Conservation (phyloP, 495 filamentous ascomycete genomes). For the Neurospora pannonica region DNA sequence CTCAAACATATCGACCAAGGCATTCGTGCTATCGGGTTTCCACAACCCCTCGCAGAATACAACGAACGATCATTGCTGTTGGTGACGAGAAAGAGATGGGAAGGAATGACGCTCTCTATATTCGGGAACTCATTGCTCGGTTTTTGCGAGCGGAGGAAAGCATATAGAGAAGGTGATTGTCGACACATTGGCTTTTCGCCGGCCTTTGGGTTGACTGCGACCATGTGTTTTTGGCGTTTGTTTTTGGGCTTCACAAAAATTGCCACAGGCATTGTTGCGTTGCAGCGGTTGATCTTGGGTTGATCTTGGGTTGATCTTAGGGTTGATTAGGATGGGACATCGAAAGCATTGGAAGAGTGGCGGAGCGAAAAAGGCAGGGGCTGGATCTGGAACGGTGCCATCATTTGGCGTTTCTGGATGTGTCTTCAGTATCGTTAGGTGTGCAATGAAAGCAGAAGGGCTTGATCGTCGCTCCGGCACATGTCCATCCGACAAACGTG, state of each 20-base stretch:
- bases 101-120: not conserved
- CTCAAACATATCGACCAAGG: not conserved
- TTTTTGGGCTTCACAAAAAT: not conserved
- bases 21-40: not conserved
- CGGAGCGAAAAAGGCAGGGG: not conserved
- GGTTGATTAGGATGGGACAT: not conserved
- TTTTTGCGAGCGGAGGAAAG: not conserved
- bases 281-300: not conserved
- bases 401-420: not conserved
- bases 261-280: not conserved
- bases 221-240: not conserved
- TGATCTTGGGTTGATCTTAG: no score
- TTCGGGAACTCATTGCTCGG: not conserved
- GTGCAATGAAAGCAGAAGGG: not conserved
- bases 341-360: not conserved
- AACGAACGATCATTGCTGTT: not conserved
- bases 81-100: not conserved
- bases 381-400: not conserved
- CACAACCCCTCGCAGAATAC: not conserved
- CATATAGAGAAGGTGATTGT: not conserved
- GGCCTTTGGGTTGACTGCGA: not conserved
- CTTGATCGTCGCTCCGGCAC: not conserved
- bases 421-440: not conserved
- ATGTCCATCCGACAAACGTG: no score
- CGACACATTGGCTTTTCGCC: not conserved